Percentiles rank a stretch among this genome's conserved stretches.
Conservation (phyloP, 2,329 filamentous ascomycete genomes). For the Coniella vitis region DNA sequence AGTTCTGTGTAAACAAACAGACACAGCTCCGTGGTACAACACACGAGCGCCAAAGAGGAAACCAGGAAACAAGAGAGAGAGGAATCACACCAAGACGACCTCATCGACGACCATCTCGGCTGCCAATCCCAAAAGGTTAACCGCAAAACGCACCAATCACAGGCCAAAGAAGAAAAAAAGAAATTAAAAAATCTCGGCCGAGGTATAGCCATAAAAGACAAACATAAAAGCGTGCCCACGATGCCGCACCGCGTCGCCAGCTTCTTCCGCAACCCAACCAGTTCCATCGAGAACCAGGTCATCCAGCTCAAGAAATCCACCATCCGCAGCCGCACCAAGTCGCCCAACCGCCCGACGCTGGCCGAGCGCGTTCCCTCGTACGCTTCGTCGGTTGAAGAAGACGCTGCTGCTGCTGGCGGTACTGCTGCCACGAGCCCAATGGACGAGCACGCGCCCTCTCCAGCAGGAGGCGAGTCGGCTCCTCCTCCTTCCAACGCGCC, state of each 20-base stretch:
- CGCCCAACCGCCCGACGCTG: constrained; percentile 21
- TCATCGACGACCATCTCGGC: no score
- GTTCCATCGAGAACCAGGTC: constrained; percentile 38
- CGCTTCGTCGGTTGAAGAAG: constrained; percentile 30
- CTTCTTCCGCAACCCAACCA: constrained; percentile 50
- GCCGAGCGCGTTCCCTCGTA: constrained; percentile 30
- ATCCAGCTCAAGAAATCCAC: constrained; percentile 39
- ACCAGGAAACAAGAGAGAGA: neutral
- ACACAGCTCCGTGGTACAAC: no score
- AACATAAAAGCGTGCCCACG: no score
- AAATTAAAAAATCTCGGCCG: neutral
- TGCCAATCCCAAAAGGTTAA: no score
- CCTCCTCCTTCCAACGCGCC: neutral
- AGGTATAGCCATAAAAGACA: constrained; percentile 3
- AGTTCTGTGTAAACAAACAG: no score
- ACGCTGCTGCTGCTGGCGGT: constrained; percentile 1
- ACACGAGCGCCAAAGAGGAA: no score
- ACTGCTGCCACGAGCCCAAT: constrained; percentile 1
- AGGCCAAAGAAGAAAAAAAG: neutral
- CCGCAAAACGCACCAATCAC: neutral
- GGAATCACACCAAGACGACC: no score
- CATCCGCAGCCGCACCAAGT: constrained; percentile 26
- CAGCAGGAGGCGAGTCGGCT: constrained; percentile 19
- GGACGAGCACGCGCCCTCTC: constrained; percentile 19
- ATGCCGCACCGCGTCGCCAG: constrained; percentile 54